A percentile compares a stretch with the other conserved stretches of the same genome.
phyloP scores from a whole-genome alignment of 345 rosid species.

The Linum tenue region DNA sequence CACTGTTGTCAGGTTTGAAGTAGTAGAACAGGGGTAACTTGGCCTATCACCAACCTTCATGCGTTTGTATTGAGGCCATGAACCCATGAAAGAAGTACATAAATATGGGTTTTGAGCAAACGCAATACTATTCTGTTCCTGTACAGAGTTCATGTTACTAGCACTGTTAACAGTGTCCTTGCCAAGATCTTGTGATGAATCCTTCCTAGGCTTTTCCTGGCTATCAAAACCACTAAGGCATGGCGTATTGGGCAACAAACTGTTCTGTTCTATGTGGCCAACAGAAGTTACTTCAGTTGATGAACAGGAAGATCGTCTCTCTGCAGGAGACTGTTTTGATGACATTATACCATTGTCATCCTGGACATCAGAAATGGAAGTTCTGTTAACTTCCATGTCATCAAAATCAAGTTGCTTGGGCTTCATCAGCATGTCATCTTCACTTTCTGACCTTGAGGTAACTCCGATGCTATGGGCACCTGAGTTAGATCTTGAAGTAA shows the following conservation, averaged over 20 bases:
- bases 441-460: background rate
- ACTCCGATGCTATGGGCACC: background rate
- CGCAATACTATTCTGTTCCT: constrained; percentile 8
- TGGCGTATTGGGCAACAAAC: background rate
- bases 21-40: constrained; percentile 22
- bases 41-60: constrained; percentile 30
- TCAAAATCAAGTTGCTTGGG: too few relatives aligned
- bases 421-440: background rate
- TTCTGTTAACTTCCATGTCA: too few relatives aligned
- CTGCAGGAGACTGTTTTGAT: too few relatives aligned
- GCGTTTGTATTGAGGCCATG: constrained; percentile 41
- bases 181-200: background rate
- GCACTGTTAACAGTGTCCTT: background rate
- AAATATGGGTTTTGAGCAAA: constrained; percentile 11
- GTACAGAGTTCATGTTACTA: constrained; percentile 3
- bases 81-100: constrained; percentile 13
- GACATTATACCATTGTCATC: too few relatives aligned
- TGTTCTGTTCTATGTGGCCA: background rate
- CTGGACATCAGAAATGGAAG: too few relatives aligned
- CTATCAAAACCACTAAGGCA: background rate
- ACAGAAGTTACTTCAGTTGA: too few relatives aligned
- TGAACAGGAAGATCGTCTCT: too few relatives aligned
- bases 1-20: constrained; percentile 31
- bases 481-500: background rate
- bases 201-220: background rate